Percentiles rank a stretch among this genome's conserved stretches.
Conservation (phyloP, 2,329 filamentous ascomycete species). For the Cladorrhinum sp. region DNA sequence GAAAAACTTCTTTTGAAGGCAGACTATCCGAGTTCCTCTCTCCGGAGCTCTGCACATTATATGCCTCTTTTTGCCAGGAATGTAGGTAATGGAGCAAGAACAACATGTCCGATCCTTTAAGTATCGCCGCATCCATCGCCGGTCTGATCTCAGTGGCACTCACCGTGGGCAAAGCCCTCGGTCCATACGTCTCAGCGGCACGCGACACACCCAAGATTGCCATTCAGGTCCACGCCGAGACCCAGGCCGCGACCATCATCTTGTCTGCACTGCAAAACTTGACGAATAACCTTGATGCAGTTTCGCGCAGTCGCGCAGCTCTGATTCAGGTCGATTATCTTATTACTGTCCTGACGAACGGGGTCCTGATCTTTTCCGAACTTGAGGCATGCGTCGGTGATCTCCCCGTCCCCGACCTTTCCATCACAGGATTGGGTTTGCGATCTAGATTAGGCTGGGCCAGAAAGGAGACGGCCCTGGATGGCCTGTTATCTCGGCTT, state of each 20-base stretch:
- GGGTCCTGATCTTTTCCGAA: conserved; percentile 19
- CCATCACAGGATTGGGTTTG: neutral
- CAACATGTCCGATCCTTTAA: conserved; percentile 13
- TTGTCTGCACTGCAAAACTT: neutral
- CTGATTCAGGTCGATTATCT: conserved; percentile 17
- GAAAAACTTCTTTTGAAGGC: too few relatives aligned
- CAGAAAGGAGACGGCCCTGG: conserved; percentile 11
- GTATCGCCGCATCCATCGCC: conserved; percentile 13
- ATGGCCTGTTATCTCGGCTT: neutral
- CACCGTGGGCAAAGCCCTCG: conserved; percentile 7
- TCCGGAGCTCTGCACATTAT: too few relatives aligned
- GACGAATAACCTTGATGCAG: conserved; percentile 3
- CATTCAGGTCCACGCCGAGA: conserved; percentile 8
- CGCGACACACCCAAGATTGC: conserved; percentile 10
- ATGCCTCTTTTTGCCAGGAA: too few relatives aligned
- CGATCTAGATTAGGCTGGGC: conserved; percentile 9
- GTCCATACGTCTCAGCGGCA: conserved; percentile 9
- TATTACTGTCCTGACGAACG: conserved; percentile 14
- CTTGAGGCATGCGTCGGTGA: conserved; percentile 10
- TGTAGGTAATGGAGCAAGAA: neutral
- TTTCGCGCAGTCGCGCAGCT: conserved; percentile 1
- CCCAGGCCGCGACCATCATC: conserved; percentile 1
- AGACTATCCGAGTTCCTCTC: too few relatives aligned
- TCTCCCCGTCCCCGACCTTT: neutral
- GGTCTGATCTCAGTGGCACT: conserved; percentile 10